Conservation (phyloP, 2,329 filamentous ascomycete species). For the Trichoderma simmonsii region DNA sequence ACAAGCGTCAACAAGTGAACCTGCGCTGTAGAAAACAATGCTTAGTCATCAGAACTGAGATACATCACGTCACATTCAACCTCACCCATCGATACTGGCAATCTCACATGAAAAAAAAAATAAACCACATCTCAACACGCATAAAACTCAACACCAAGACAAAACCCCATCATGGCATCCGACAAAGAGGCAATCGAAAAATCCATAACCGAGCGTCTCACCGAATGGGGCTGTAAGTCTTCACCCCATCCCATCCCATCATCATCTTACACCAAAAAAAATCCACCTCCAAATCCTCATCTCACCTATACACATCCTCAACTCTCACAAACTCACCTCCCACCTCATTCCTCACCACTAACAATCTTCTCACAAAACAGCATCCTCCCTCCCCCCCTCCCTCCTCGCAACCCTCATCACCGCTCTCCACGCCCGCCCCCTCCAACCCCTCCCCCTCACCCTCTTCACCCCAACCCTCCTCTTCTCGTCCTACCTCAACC, state of each 20-base stretch:
- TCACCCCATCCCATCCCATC: neutral
- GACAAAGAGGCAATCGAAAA: neutral
- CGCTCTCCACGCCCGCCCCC: slow-evolving; percentile 53
- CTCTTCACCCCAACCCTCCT: slow-evolving; percentile 51
- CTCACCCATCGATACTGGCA: neutral
- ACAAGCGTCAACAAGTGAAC: neutral
- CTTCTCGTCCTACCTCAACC: slow-evolving; percentile 57
- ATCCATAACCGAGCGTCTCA: slow-evolving; percentile 16
- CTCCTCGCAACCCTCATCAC: slow-evolving; percentile 55
- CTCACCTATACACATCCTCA: neutral
- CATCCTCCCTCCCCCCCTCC: slow-evolving; percentile 52
- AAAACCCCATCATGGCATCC: neutral
- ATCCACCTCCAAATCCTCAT: neutral
- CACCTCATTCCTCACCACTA: neutral
- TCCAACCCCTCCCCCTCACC: slow-evolving; percentile 51
- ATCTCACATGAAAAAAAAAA: neutral
- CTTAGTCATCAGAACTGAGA: neutral
- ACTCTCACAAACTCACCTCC: neutral
- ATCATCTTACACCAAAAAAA: neutral
- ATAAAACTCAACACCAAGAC: neutral
- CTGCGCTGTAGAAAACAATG: neutral
- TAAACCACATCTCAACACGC: neutral
- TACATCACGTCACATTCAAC: slow-evolving; percentile 5
- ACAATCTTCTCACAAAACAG: slow-evolving; percentile 32
- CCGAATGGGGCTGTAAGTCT: slow-evolving; percentile 20